Evolutionary conservation across 495 filamentous ascomycete species (phyloP), one percentile per base, ranked within the genome.

Genomic region (Penicillium subrubescens): DNA sequence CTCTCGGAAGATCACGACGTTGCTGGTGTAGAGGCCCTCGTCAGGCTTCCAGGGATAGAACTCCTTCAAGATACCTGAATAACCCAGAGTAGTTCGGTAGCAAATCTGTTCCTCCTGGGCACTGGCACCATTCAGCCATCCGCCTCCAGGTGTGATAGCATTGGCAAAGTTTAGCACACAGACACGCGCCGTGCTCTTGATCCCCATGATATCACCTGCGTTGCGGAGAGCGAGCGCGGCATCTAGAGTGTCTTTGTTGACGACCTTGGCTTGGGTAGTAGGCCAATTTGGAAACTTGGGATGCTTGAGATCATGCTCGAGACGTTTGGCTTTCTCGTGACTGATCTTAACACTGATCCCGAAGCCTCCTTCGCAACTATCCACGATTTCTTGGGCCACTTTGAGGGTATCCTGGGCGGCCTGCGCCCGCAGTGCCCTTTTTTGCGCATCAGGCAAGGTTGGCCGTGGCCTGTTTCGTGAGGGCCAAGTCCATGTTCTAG

Each of bases 41-140:
- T 78, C 56, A 17, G 81, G 72, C 0, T 79, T 76, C 23, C 90
- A 62, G 1, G 87, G 86, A 68, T 91, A 91, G 61, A 81, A 87
- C 3, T 74, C 63, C 11, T 72, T 68, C 15, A 81, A 80, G 0
- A 92, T 81, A 11, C 53, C 1, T 82, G 83, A 15, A 75, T 67
- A 27, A 67, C 76, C 17, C 12, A 91, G 81, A 5, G 84, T 88
- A 63, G 83, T 87, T 43, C 87, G 84, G 68, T 83, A 88, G 72
- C 84, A 90, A n/a, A 90, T 72, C 2, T 83, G 80, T 73, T 90
- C 88, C 70, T 91, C 89, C 69, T 90, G 88, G 3, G 88, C 87
- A 34, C 77, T 69, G 6, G 83, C 63, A 15, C 86, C 87, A 7
- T 75, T 66, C 2, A 80, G 64, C 82, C 83, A 90, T n/a, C 83